A percentile compares a stretch with the other conserved stretches of the same genome.
Conservation (phyloP, 345 rosid species). For the Ricinus communis region DNA sequence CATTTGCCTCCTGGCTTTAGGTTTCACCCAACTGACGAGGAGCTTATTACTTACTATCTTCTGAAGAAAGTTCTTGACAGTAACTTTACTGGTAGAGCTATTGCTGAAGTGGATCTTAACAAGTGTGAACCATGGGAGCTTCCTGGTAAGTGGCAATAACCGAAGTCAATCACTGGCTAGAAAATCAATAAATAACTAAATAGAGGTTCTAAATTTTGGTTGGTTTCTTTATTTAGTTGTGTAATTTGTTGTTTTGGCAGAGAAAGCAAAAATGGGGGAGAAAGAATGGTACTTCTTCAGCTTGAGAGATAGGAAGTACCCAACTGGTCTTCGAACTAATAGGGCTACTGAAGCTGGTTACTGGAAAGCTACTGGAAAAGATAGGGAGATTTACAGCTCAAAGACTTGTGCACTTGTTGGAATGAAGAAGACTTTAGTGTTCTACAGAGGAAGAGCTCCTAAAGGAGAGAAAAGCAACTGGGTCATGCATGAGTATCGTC, state of each 20-base stretch:
- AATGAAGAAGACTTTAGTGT: constrained; percentile 92
- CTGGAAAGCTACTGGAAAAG: constrained; percentile 98
- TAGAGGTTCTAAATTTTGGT: neutral
- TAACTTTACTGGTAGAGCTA: constrained; percentile 67
- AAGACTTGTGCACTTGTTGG: constrained; percentile 81
- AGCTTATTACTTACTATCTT: constrained; percentile 84
- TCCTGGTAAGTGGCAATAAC: constrained; percentile 51
- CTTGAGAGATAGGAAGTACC: constrained; percentile 82
- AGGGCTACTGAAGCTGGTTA: constrained; percentile 96
- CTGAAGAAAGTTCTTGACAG: constrained; percentile 78
- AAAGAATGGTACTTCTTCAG: constrained; percentile 96
- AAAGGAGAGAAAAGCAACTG: constrained; percentile 90
- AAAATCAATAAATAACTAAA: no score
- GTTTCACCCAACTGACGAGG: constrained; percentile 95
- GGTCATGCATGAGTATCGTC: constrained; percentile 99
- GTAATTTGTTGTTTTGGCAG: constrained; percentile 32
- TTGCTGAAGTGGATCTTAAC: constrained; percentile 90
- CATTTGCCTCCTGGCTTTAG: constrained; percentile 88
- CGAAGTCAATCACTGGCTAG: neutral
- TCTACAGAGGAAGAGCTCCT: constrained; percentile 89
- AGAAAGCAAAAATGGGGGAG: constrained; percentile 91
- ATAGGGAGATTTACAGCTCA: constrained; percentile 82
- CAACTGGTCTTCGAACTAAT: constrained; percentile 90
- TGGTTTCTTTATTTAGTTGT: neutral
- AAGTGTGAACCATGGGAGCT: constrained; percentile 98